phyloP scores from a whole-genome alignment of 1,139 yeast species.

The Yamadazyma atmosphaerica region DNA sequence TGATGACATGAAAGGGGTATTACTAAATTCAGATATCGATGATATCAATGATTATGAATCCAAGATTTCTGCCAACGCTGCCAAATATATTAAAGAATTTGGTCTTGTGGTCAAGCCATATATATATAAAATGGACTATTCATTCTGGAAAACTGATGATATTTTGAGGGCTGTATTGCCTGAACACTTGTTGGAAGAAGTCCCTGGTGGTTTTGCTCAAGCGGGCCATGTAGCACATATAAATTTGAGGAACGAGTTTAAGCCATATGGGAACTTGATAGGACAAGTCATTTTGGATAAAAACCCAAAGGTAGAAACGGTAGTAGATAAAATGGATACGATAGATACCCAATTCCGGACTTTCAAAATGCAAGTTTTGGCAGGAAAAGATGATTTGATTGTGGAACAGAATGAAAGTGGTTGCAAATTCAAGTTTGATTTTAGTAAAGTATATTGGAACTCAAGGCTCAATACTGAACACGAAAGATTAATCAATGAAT shows the following conservation, averaged over 20 bases:
- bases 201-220: slow-evolving; percentile 88
- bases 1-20: slow-evolving; percentile 55
- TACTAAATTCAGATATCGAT: slow-evolving; percentile 55
- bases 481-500: slow-evolving; percentile 66
- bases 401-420: slow-evolving; percentile 91
- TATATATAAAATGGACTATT: slow-evolving; percentile 60
- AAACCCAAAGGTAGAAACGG: slow-evolving; percentile 75
- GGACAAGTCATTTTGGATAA: slow-evolving; percentile 93
- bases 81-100: slow-evolving; percentile 45
- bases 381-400: slow-evolving; percentile 70
- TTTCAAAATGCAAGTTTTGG: slow-evolving; percentile 89
- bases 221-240: slow-evolving; percentile 97
- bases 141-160: slow-evolving; percentile 88
- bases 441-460: slow-evolving; percentile 95
- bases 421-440: slow-evolving; percentile 84
- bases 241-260: slow-evolving; percentile 79
- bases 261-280: slow-evolving; percentile 76
- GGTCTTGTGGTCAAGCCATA: slow-evolving; percentile 53
- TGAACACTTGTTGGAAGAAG: slow-evolving; percentile 62
- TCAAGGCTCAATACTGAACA: slow-evolving; percentile 94
- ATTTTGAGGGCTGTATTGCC: slow-evolving; percentile 78
- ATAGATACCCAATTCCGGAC: slow-evolving; percentile 89
- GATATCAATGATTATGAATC: slow-evolving; percentile 36
- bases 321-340: slow-evolving; percentile 89
- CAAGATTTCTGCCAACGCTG: slow-evolving; percentile 43